A percentile compares a stretch with the other conserved stretches of the same genome.
phyloP scores from a whole-genome alignment of 1,284 basidiomycete genomes.

The Microbotryum lychnidis-dioicae region DNA sequence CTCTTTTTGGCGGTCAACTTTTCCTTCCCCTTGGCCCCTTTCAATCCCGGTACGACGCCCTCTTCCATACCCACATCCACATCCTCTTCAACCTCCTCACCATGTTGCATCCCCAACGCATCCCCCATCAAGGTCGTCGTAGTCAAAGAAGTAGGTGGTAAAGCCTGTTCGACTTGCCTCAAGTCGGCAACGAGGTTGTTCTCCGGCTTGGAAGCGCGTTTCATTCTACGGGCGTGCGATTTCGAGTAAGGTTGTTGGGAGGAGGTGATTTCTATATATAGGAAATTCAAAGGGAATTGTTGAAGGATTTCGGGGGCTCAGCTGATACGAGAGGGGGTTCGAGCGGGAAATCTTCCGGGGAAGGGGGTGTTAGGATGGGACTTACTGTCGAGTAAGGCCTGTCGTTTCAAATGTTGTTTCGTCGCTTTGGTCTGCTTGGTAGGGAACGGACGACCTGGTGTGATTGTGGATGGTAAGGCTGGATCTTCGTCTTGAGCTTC shows the following conservation, averaged over 20 bases:
- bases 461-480: background rate
- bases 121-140: constrained; percentile 39
- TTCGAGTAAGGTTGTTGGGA: constrained; percentile 59
- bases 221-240: constrained; percentile 60
- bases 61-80: constrained; percentile 15
- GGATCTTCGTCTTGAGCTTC: background rate
- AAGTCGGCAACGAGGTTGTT: constrained; percentile 53
- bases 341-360: too few relatives aligned
- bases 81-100: constrained; percentile 41
- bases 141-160: constrained; percentile 38
- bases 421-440: background rate
- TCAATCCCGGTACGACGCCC: constrained; percentile 30
- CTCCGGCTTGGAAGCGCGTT: constrained; percentile 58
- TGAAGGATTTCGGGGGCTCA: background rate
- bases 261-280: constrained; percentile 51
- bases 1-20: constrained; percentile 56
- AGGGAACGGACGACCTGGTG: background rate
- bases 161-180: constrained; percentile 51
- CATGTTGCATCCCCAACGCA: constrained; percentile 37
- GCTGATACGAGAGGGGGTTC: background rate
- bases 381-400: constrained; percentile 18
- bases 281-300: too few relatives aligned
- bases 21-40: constrained; percentile 48
- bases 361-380: too few relatives aligned
- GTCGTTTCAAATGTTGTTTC: constrained; percentile 7